phyloP scores from a whole-genome alignment of 345 rosid genomes.

The Abelmoschus esculentus region DNA sequence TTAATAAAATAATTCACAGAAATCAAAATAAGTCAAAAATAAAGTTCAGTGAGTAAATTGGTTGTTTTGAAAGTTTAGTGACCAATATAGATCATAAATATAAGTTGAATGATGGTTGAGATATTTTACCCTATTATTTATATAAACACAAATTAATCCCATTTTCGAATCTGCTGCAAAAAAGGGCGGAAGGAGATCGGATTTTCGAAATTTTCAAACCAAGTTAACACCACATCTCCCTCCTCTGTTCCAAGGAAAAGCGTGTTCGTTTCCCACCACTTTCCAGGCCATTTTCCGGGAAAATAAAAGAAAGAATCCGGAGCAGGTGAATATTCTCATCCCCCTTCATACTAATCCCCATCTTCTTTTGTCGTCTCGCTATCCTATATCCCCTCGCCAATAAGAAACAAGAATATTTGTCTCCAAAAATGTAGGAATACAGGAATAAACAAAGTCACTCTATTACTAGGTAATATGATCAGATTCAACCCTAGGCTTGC shows the following conservation, averaged over 20 bases:
- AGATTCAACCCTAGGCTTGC: not conserved
- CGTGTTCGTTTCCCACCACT: conserved; percentile 18
- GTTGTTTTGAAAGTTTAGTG: too few relatives aligned
- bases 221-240: not conserved
- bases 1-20: too few relatives aligned
- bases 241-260: conserved; percentile 10
- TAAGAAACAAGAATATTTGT: conserved; percentile 2
- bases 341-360: not conserved
- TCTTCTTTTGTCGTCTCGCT: not conserved
- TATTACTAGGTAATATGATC: not conserved
- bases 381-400: not conserved
- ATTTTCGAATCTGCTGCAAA: not conserved
- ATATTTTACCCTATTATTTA: too few relatives aligned
- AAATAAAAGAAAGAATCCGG: conserved; percentile 16
- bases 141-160: not conserved
- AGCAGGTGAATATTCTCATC: conserved; percentile 24
- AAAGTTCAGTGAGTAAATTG: too few relatives aligned
- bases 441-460: not conserved
- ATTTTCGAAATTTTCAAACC: not conserved
- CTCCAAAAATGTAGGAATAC: conserved; percentile 1
- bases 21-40: too few relatives aligned
- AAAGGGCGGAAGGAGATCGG: not conserved
- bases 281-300: conserved; percentile 36
- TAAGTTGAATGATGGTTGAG: too few relatives aligned
- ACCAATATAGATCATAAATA: too few relatives aligned